These are phyloP conservation scores for Triangularia setosa DNA, from an alignment of 2,329 filamentous ascomycete species.

Conservation along the genomic window DNA sequence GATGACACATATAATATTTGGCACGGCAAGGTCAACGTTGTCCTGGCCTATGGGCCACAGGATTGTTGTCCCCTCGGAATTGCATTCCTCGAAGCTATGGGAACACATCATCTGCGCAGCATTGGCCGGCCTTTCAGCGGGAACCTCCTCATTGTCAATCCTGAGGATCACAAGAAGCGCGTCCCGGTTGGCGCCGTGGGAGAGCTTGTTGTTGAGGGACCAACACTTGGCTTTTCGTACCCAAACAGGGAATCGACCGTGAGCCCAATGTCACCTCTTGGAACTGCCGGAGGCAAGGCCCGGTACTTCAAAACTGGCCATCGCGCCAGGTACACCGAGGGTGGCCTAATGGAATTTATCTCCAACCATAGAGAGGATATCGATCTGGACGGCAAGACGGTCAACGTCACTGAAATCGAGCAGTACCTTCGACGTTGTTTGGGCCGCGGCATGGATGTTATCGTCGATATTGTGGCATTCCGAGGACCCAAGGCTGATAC, in stretches of 20 bases:
- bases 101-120: slow-evolving; percentile 35
- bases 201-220: slow-evolving; percentile 59
- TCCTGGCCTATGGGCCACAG: slow-evolving; percentile 49
- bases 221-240: slow-evolving; percentile 42
- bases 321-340: slow-evolving; percentile 45
- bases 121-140: slow-evolving; percentile 48
- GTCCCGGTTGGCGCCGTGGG: slow-evolving; percentile 53
- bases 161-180: slow-evolving; percentile 46
- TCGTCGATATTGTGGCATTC: slow-evolving; percentile 46
- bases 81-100: slow-evolving; percentile 43
- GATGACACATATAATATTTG: slow-evolving; percentile 46
- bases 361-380: slow-evolving; percentile 41
- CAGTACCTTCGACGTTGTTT: slow-evolving; percentile 44
- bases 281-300: slow-evolving; percentile 29
- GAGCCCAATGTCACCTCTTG: slow-evolving; percentile 22
- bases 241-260: slow-evolving; percentile 30
- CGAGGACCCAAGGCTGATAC: slow-evolving; percentile 37
- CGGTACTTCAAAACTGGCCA: slow-evolving; percentile 50
- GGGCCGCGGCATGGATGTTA: slow-evolving; percentile 44
- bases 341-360: slow-evolving; percentile 47
- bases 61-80: slow-evolving; percentile 51
- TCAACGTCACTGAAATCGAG: slow-evolving; percentile 45
- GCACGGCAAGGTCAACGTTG: slow-evolving; percentile 42
- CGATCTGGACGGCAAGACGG: slow-evolving; percentile 36
- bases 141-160: slow-evolving; percentile 51